These are phyloP conservation scores for Globisporangium viniferum DNA, from an alignment of 352 stramenopile species.

Conservation along the genomic window DNA sequence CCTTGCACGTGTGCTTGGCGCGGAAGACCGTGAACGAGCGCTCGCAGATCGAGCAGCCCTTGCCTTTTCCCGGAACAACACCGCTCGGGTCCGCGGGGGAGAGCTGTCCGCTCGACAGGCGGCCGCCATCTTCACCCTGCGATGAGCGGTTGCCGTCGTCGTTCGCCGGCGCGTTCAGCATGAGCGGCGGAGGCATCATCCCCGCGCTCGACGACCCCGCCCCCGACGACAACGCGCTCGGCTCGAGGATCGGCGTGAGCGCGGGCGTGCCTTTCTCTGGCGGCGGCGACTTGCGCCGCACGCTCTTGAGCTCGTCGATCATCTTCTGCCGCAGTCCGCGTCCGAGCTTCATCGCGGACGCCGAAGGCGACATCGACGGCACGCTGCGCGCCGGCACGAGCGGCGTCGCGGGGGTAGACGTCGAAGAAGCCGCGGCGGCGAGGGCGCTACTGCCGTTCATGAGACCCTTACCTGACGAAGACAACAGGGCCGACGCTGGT, in stretches of 20 bases:
- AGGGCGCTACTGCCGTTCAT: background rate
- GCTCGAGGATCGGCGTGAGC: slow-evolving; percentile 27
- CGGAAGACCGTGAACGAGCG: slow-evolving; percentile 77
- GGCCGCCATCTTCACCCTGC: slow-evolving; percentile 2
- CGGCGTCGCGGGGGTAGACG: background rate
- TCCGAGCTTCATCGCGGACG: slow-evolving; percentile 6
- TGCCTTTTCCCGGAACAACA: slow-evolving; percentile 9
- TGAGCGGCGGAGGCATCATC: slow-evolving; percentile 23
- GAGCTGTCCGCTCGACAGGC: slow-evolving; percentile 12
- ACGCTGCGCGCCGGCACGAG: slow-evolving; percentile 1
- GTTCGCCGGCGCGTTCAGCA: slow-evolving; percentile 22
- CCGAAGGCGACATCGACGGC: slow-evolving; percentile 12
- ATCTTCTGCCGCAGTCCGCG: slow-evolving; percentile 53
- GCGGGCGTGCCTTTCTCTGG: slow-evolving; percentile 19
- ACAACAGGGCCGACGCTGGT: background rate
- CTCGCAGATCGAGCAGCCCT: slow-evolving; percentile 62
- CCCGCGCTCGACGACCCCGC: background rate
- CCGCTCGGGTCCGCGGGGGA: slow-evolving; percentile 9
- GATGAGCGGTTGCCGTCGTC: background rate
- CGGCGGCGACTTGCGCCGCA: slow-evolving; percentile 34
- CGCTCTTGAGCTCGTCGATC: slow-evolving; percentile 69
- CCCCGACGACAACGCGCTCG: background rate
- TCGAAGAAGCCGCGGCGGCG: background rate
- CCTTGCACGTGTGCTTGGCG: slow-evolving; percentile 78
- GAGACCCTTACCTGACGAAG: background rate